A percentile compares a stretch with the other conserved stretches of the same genome.
phyloP scores from a whole-genome alignment of 441 rosid species.

The Eutrema salsugineum region DNA sequence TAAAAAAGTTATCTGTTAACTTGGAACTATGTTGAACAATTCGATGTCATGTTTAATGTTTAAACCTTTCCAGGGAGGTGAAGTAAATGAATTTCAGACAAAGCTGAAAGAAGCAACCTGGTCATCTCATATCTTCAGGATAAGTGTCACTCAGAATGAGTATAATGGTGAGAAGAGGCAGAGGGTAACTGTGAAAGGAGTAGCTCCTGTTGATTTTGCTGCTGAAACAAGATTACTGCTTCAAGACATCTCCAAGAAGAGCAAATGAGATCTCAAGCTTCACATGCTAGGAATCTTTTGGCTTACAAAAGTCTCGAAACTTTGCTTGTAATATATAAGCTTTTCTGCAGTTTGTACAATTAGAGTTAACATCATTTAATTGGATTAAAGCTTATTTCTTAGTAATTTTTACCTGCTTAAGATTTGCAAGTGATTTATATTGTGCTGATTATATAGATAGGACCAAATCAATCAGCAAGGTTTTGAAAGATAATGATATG shows the following conservation, averaged over 20 bases:
- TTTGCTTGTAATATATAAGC: constrained; percentile 16
- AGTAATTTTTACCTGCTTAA: neutral
- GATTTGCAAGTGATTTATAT: neutral
- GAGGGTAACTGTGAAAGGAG: constrained; percentile 73
- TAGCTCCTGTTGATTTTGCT: constrained; percentile 74
- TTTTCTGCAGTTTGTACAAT: neutral
- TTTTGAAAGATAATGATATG: neutral
- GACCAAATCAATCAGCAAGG: neutral
- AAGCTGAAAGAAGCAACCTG: constrained; percentile 82
- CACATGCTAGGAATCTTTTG: neutral
- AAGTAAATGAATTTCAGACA: constrained; percentile 47
- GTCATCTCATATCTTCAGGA: constrained; percentile 68
- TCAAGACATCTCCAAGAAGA: constrained; percentile 65
- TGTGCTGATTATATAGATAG: neutral
- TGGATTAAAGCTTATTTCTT: neutral
- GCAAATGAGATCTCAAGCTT: constrained; percentile 30
- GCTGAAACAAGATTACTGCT: constrained; percentile 72
- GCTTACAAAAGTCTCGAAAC: neutral
- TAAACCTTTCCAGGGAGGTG: constrained; percentile 47
- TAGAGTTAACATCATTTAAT: neutral
- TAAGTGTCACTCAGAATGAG: constrained; percentile 72
- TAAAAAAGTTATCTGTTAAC: neutral
- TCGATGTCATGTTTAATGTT: neutral
- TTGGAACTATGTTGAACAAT: neutral
- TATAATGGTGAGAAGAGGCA: constrained; percentile 89